Percentiles rank a stretch among this genome's conserved stretches.
Conservation (phyloP, 2,329 filamentous ascomycete genomes). For the Trichoderma sp. region DNA sequence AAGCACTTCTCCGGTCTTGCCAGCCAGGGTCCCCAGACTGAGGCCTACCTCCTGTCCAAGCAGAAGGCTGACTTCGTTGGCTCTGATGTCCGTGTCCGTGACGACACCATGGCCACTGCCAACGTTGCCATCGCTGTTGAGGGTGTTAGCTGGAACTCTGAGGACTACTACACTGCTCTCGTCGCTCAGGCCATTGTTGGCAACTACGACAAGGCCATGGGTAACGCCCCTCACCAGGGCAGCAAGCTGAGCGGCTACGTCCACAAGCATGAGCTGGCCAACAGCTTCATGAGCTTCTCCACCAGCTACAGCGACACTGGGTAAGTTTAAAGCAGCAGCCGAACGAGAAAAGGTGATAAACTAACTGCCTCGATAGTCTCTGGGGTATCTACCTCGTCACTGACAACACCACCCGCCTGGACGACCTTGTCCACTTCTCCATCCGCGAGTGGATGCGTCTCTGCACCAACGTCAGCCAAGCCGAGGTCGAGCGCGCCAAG, state of each 20-base stretch:
- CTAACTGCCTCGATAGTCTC: conserved; percentile 60
- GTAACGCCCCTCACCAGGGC: conserved; percentile 93
- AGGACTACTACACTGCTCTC: conserved; percentile 97
- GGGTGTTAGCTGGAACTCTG: conserved; percentile 99
- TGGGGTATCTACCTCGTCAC: conserved; percentile 99
- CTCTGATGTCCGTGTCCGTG: conserved; percentile 91
- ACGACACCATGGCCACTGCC: conserved; percentile 92
- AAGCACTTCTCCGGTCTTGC: conserved; percentile 87
- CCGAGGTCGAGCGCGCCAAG: conserved; percentile 97
- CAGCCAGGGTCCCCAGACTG: conserved; percentile 69
- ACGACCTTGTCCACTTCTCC: conserved; percentile 97
- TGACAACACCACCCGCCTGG: conserved; percentile 81
- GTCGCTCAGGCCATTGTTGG: conserved; percentile 98
- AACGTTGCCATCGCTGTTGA: conserved; percentile 98
- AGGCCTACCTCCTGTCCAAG: conserved; percentile 76
- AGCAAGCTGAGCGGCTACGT: conserved; percentile 97
- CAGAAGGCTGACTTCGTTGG: conserved; percentile 91
- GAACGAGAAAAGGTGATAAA: background rate
- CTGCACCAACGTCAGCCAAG: conserved; percentile 79
- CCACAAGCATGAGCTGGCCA: conserved; percentile 91
- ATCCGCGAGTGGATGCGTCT: conserved; percentile 98
- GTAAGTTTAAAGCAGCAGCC: conserved; percentile 51
- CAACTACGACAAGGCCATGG: conserved; percentile 99
- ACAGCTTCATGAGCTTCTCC: conserved; percentile 99
- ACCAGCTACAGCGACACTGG: conserved; percentile 99